Percentiles rank a stretch among this genome's conserved stretches.
phyloP scores from a whole-genome alignment of 352 stramenopile genomes.

The Phytopythium boreale region DNA sequence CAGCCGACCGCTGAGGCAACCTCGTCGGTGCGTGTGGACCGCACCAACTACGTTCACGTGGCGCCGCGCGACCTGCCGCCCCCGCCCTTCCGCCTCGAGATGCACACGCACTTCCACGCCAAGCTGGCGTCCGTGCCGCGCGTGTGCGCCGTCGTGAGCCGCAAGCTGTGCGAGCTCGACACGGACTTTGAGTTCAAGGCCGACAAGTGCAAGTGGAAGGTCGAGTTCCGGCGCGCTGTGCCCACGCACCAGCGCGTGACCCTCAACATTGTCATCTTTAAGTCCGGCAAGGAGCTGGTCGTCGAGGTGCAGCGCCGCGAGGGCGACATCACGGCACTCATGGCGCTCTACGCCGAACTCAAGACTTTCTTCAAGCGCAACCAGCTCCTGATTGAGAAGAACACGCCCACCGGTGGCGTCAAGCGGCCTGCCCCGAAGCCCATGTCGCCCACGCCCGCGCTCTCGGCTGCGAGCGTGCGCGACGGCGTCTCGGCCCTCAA shows the following conservation, averaged over 20 bases:
- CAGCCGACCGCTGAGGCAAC: constrained; percentile 22
- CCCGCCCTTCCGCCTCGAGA: constrained; percentile 75
- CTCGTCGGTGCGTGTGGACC: constrained; percentile 47
- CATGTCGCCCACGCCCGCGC: constrained; percentile 29
- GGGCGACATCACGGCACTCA: constrained; percentile 78
- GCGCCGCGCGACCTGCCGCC: constrained; percentile 63
- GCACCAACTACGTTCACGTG: constrained; percentile 77
- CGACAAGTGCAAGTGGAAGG: constrained; percentile 89
- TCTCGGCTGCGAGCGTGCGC: constrained; percentile 43
- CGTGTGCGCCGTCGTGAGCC: constrained; percentile 69
- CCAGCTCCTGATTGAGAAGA: constrained; percentile 68
- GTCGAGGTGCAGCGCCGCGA: constrained; percentile 74
- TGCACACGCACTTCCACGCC: constrained; percentile 88
- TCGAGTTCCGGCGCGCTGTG: constrained; percentile 59
- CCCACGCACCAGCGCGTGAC: constrained; percentile 51
- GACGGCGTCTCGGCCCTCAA: constrained; percentile 62
- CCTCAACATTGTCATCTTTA: constrained; percentile 81
- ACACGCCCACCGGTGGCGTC: constrained; percentile 28
- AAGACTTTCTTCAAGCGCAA: constrained; percentile 74
- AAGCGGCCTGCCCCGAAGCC: constrained; percentile 73
- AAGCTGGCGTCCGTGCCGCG: constrained; percentile 74
- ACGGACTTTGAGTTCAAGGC: constrained; percentile 84
- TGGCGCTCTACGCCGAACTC: constrained; percentile 76
- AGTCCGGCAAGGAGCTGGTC: constrained; percentile 69
- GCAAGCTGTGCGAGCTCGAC: constrained; percentile 82